phyloP scores from a whole-genome alignment of 306 rosid species.

The Vachellia collinsii region DNA sequence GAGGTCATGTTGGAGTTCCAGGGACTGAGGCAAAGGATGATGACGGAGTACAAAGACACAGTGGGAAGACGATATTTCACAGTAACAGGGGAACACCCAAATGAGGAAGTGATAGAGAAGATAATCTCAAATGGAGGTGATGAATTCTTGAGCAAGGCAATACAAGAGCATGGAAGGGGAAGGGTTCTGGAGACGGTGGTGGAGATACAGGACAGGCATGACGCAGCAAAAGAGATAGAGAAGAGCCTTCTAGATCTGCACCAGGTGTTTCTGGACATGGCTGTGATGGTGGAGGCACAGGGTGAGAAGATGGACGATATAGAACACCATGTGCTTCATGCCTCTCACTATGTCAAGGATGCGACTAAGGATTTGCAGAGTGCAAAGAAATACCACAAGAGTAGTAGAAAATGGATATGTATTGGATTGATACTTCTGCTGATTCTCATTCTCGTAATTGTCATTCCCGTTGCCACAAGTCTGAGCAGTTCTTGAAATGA shows the following conservation, averaged over 20 bases:
- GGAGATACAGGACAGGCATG: slow-evolving; percentile 85
- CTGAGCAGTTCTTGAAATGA: slow-evolving; percentile 50
- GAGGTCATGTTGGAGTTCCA: slow-evolving; percentile 94
- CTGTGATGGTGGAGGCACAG: slow-evolving; percentile 94
- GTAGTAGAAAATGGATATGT: slow-evolving; percentile 75
- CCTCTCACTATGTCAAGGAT: slow-evolving; percentile 75
- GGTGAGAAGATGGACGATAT: slow-evolving; percentile 93
- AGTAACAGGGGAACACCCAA: slow-evolving; percentile 77
- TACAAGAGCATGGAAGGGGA: slow-evolving; percentile 78
- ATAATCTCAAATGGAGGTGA: slow-evolving; percentile 68
- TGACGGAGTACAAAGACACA: slow-evolving; percentile 80
- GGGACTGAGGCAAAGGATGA: slow-evolving; percentile 73
- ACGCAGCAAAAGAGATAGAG: slow-evolving; percentile 78
- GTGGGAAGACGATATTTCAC: slow-evolving; percentile 78
- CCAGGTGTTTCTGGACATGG: slow-evolving; percentile 87
- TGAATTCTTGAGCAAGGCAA: slow-evolving; percentile 62
- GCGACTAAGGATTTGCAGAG: slow-evolving; percentile 61
- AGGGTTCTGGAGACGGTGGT: slow-evolving; percentile 81
- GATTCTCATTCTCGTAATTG: slow-evolving; percentile 55
- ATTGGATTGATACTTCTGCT: slow-evolving; percentile 63
- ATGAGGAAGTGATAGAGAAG: slow-evolving; percentile 82
- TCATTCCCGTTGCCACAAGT: slow-evolving; percentile 64
- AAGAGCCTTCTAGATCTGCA: slow-evolving; percentile 81
- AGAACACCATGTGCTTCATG: slow-evolving; percentile 80
- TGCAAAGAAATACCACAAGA: slow-evolving; percentile 64